phyloP scores from a whole-genome alignment of 257 asterid species.

The Nicotiana sylvestris region DNA sequence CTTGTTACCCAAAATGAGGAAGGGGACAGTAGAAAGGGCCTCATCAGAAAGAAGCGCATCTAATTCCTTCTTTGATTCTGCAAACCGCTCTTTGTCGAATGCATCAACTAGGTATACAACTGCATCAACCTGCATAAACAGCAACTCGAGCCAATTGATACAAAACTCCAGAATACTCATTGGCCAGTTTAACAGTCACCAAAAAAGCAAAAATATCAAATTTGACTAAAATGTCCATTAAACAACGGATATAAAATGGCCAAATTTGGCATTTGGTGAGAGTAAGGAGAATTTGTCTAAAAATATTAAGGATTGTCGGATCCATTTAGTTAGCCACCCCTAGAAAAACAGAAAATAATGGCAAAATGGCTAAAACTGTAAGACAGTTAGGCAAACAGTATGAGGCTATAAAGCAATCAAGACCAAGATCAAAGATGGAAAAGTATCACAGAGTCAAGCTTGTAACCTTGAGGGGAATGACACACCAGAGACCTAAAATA shows the following conservation, averaged over 20 bases:
- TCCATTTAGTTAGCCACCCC: neutral
- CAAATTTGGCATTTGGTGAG: neutral
- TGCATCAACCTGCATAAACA: slow-evolving; percentile 14
- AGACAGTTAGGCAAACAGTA: neutral
- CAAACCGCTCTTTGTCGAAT: slow-evolving; percentile 19
- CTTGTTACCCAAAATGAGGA: slow-evolving; percentile 22
- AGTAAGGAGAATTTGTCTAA: neutral
- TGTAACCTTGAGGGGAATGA: neutral
- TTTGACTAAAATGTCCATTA: neutral
- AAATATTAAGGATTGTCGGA: neutral
- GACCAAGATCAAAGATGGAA: neutral
- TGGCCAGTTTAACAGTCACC: neutral
- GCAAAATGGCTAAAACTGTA: neutral
- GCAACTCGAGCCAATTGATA: neutral
- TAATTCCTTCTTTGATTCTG: slow-evolving; percentile 17
- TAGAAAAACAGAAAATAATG: neutral
- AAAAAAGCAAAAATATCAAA: neutral
- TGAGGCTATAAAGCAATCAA: neutral
- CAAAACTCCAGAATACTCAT: neutral
- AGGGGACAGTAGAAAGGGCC: slow-evolving; percentile 15
- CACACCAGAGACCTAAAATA: neutral
- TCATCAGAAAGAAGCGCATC: slow-evolving; percentile 21
- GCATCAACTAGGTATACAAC: slow-evolving; percentile 21
- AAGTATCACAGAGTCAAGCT: neutral
- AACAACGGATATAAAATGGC: neutral